Conservation (phyloP, 1,139 yeast species). For the Wickerhamiella infanticola region DNA sequence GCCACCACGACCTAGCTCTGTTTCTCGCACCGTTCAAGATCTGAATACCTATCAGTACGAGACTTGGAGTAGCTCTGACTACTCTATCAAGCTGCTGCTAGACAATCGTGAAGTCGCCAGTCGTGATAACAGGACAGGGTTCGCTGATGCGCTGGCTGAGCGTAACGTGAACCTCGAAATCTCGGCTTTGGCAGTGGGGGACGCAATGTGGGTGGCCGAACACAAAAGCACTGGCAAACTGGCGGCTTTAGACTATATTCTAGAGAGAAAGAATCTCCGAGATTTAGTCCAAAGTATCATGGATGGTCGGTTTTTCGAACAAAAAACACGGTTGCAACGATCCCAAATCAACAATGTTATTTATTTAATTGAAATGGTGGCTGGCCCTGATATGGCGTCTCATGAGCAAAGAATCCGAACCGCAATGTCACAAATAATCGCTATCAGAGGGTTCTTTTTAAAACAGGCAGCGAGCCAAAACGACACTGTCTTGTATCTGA, state of each 20-base stretch:
- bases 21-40: neutral
- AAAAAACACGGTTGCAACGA: conserved; percentile 55
- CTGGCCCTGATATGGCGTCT: neutral
- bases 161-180: conserved; percentile 38
- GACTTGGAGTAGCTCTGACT: conserved; percentile 39
- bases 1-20: neutral
- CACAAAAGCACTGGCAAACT: conserved; percentile 41
- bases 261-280: conserved; percentile 80
- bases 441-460: conserved; percentile 50
- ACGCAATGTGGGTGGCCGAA: conserved; percentile 76
- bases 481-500: conserved; percentile 55
- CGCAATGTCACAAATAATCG: conserved; percentile 55
- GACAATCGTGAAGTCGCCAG: conserved; percentile 65
- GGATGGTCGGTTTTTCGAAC: conserved; percentile 77
- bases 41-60: conserved; percentile 4
- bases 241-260: conserved; percentile 59
- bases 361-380: conserved; percentile 50
- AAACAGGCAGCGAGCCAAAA: conserved; percentile 58
- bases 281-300: conserved; percentile 70
- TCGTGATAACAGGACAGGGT: conserved; percentile 19
- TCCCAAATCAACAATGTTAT: conserved; percentile 54
- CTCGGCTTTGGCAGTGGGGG: conserved; percentile 63
- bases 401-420: conserved; percentile 60
- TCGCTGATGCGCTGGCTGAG: conserved; percentile 34
- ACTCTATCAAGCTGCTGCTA: conserved; percentile 44